These are phyloP conservation scores for Eimeria sp. DNA, from an alignment of 169 alveolate genomes.

Conservation along the genomic window DNA sequence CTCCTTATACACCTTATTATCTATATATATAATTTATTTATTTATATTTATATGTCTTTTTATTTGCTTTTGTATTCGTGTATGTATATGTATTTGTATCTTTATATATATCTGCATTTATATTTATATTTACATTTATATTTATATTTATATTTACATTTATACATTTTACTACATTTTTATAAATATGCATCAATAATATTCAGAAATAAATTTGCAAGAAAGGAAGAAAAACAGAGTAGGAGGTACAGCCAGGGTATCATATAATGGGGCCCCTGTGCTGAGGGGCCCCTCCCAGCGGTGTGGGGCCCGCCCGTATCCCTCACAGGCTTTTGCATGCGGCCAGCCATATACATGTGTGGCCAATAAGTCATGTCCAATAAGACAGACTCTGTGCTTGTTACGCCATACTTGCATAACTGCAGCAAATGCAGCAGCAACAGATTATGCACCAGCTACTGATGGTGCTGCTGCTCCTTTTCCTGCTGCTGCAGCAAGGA, in stretches of 20 bases:
- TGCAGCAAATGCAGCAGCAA: constrained; percentile 17
- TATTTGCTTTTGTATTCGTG: not conserved
- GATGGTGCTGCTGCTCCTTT: too few species aligned
- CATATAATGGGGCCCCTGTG: not conserved
- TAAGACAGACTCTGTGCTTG: not conserved
- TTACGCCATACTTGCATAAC: constrained; percentile 37
- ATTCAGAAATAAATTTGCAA: too few species aligned
- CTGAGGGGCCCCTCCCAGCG: not conserved
- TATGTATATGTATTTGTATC: too few species aligned
- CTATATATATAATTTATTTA: not conserved
- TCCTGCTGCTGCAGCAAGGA: too few species aligned
- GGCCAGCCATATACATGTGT: constrained; percentile 12
- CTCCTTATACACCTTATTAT: not conserved
- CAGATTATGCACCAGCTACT: not conserved
- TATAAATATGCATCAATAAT: too few species aligned
- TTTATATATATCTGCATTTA: too few species aligned
- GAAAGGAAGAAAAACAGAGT: too few species aligned
- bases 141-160: too few species aligned
- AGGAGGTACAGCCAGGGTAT: not conserved
- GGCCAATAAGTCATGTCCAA: not conserved
- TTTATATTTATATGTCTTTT: not conserved
- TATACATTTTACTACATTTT: too few species aligned
- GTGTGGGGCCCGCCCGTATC: not conserved
- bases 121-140: too few species aligned
- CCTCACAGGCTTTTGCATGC: constrained; percentile 54